Base-by-base conservation (phyloP, 768 basidiomycete genomes). In the Myochromella boudieri region DNA sequence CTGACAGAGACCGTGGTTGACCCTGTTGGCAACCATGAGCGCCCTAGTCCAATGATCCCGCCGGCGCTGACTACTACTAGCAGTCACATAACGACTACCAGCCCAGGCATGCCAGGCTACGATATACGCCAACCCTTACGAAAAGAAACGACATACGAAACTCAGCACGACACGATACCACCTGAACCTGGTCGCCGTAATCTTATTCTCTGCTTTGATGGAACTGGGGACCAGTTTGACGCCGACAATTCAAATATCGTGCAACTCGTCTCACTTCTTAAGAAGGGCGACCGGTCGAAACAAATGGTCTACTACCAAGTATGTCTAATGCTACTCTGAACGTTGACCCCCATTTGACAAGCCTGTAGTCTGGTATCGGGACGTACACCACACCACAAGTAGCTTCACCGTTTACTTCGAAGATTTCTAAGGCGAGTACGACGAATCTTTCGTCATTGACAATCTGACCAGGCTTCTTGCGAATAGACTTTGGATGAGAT, bases 291-390 rank as follows among this genome's bases (percentile, higher is more conserved):
- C 44, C 59, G 64, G 29, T 60, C 60, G 25, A 68, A 79, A 57
- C 81, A 82, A 63, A 68, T 79, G 70, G 74, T 78, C 0, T 82
- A 81, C 56, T 82, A 82, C 53, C 80, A 81, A 67, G 78, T 71
- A 34, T 3, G 46, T 45, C 14, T 14, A 10, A 11, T 36, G n/a
- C 32, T 12, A 8, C 17, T 29, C 8, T 29, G 28, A 29, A 29
- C 28, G 14, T 29, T 8, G 28, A 29, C 14, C 14, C 14, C n/a
- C n/a, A n/a, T n/a, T n/a, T n/a, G 31, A 8, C 12, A 3, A 37
- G 22, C 25, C 46, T 14, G 2, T 38, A 78, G 78, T 53, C 77
- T 10, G 78, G 78, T 2, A 77, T 80, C 32, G 78, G 78, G 3
- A 78, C 78, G 3, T 80, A 80, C 52, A 69, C 66, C 0, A 60